A percentile compares a stretch with the other conserved stretches of the same genome.
These are phyloP conservation scores for Balansia obtecta DNA, from an alignment of 2,329 filamentous ascomycete genomes.

Conservation along the genomic window DNA sequence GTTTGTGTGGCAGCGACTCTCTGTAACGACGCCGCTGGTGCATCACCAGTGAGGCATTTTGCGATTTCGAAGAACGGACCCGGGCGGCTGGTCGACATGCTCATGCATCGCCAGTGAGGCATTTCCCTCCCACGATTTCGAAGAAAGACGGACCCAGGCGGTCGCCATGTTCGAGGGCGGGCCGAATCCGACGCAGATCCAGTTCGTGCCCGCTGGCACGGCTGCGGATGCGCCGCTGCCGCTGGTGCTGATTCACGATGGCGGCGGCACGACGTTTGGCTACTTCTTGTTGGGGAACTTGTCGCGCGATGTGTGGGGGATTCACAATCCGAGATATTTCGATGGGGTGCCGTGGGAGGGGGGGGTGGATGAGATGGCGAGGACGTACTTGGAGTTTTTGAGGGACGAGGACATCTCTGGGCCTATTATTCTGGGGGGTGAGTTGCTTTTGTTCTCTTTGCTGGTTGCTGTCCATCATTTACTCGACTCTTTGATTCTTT, in stretches of 20 bases:
- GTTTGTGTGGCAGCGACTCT: too few species aligned
- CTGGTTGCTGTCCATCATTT: too few species aligned
- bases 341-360: slow-evolving; percentile 14
- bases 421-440: slow-evolving; percentile 15
- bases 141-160: too few species aligned
- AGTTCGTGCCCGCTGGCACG: slow-evolving; percentile 10
- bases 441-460: background rate
- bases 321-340: slow-evolving; percentile 18
- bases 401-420: slow-evolving; percentile 13
- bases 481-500: too few species aligned
- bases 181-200: slow-evolving; percentile 14
- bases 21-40: too few species aligned
- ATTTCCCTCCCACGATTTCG: too few species aligned
- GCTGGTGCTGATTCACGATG: slow-evolving; percentile 19
- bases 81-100: too few species aligned
- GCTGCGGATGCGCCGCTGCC: slow-evolving; percentile 10
- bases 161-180: slow-evolving; percentile 11
- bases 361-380: slow-evolving; percentile 18
- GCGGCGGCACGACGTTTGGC: slow-evolving; percentile 19
- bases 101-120: background rate
- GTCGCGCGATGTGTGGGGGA: slow-evolving; percentile 18
- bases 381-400: slow-evolving; percentile 15
- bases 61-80: too few species aligned
- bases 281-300: slow-evolving; percentile 17
- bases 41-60: too few species aligned